phyloP scores from a whole-genome alignment of 352 stramenopile genomes.

The Pythium rishiriense region DNA sequence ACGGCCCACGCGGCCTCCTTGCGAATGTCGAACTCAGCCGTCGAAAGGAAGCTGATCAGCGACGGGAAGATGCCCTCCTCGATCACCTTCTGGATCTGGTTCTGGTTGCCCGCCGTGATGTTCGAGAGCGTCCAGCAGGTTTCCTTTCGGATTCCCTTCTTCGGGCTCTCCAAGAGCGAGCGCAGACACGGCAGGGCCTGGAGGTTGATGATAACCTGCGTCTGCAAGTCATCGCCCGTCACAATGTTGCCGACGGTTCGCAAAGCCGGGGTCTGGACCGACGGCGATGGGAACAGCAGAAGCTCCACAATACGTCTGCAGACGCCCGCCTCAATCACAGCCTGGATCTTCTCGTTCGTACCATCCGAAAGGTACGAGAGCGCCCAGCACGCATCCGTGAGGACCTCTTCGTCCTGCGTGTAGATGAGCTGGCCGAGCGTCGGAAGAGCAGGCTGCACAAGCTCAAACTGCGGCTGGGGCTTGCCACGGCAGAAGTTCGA shows the following conservation, averaged over 20 bases:
- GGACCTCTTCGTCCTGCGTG: slow-evolving; percentile 97
- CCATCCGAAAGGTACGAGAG: slow-evolving; percentile 98
- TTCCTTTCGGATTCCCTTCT: slow-evolving; percentile 99
- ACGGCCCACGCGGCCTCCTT: slow-evolving; percentile 99
- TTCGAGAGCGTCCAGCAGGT: slow-evolving; percentile 99
- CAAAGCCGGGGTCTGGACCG: slow-evolving; percentile 81
- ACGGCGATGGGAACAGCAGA: slow-evolving; percentile 79
- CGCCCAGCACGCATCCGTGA: slow-evolving; percentile 99
- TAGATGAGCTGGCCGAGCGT: slow-evolving; percentile 97
- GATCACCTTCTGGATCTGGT: slow-evolving; percentile 99
- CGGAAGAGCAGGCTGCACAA: slow-evolving; percentile 92
- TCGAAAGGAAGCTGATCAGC: slow-evolving; percentile 96
- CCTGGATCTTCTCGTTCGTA: slow-evolving; percentile 99
- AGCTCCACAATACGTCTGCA: slow-evolving; percentile 97
- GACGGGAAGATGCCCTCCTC: slow-evolving; percentile 97
- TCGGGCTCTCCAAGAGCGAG: slow-evolving; percentile 92
- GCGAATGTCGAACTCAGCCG: slow-evolving; percentile 97
- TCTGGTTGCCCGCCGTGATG: slow-evolving; percentile 98
- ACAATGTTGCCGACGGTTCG: slow-evolving; percentile 98
- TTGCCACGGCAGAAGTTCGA: slow-evolving; percentile 98
- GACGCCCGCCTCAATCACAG: slow-evolving; percentile 97
- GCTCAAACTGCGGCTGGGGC: slow-evolving; percentile 67
- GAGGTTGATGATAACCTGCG: slow-evolving; percentile 98
- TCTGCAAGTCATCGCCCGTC: slow-evolving; percentile 99
- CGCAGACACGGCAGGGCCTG: slow-evolving; percentile 96